Conservation (phyloP, 805 yeast genomes). For the Kazachstania taianensis region DNA sequence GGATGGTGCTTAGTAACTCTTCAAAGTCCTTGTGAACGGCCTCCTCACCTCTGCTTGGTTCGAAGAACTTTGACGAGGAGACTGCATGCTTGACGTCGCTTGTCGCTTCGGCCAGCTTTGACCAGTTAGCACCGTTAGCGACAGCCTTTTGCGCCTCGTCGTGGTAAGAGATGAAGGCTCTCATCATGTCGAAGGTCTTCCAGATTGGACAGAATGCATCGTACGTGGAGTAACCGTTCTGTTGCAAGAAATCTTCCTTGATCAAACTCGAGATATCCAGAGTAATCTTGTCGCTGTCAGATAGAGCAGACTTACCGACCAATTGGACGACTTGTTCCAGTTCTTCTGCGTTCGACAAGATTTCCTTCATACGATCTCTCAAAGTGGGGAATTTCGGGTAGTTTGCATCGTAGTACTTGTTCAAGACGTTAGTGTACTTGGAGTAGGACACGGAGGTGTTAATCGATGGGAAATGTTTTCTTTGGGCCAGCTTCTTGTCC, state of each 20-base stretch:
- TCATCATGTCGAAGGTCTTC: slow-evolving; percentile 99
- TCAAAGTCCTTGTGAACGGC: slow-evolving; percentile 70
- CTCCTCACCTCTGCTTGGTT: slow-evolving; percentile 84
- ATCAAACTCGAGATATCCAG: slow-evolving; percentile 84
- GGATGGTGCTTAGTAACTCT: slow-evolving; percentile 59
- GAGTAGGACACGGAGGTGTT: slow-evolving; percentile 95
- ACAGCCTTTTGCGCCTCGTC: slow-evolving; percentile 98
- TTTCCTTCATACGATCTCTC: slow-evolving; percentile 89
- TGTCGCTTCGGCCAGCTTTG: slow-evolving; percentile 81
- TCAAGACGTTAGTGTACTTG: slow-evolving; percentile 81
- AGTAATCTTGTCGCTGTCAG: slow-evolving; percentile 94
- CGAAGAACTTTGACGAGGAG: slow-evolving; percentile 89
- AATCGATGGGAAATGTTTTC: slow-evolving; percentile 99
- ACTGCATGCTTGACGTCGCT: slow-evolving; percentile 87
- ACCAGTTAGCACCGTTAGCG: slow-evolving; percentile 89
- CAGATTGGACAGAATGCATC: slow-evolving; percentile 99
- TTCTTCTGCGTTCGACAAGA: slow-evolving; percentile 93
- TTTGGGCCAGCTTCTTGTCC: slow-evolving; percentile 97
- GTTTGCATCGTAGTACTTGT: slow-evolving; percentile 73
- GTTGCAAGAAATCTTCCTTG: slow-evolving; percentile 98
- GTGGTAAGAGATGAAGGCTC: slow-evolving; percentile 77
- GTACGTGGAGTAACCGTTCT: slow-evolving; percentile 96
- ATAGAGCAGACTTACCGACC: slow-evolving; percentile 96
- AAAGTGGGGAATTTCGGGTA: slow-evolving; percentile 86
- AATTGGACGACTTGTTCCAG: slow-evolving; percentile 98